Evolutionary conservation across 768 basidiomycete species (phyloP).

Genomic region (Pholiota microspora): DNA sequence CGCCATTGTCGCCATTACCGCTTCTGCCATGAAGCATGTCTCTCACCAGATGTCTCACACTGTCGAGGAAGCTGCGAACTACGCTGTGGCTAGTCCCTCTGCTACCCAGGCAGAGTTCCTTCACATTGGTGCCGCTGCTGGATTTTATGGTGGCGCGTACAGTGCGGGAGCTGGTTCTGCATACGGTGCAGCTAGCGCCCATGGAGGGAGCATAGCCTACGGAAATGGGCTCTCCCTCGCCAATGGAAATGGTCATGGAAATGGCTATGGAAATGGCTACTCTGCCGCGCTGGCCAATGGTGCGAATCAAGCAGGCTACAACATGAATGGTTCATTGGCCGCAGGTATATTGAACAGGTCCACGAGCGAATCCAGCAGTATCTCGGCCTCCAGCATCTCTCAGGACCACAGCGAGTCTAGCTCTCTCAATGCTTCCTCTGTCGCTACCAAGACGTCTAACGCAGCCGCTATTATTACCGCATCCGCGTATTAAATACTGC

Average conservation of each 20-base stretch:
- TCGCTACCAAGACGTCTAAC: not conserved
- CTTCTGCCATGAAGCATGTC: slow-evolving; percentile 18
- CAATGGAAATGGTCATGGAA: not conserved
- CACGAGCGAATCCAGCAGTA: slow-evolving; percentile 1
- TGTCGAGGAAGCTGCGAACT: slow-evolving; percentile 10
- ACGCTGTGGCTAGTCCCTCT: slow-evolving; percentile 16
- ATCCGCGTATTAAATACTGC: too few species aligned
- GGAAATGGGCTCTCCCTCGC: not conserved
- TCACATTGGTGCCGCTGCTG: slow-evolving; percentile 6
- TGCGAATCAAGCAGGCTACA: not conserved
- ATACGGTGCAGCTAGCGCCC: not conserved
- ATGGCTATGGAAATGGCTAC: not conserved
- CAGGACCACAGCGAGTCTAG: slow-evolving; percentile 4
- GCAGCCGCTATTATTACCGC: too few species aligned
- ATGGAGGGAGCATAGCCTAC: too few species aligned
- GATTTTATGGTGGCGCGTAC: not conserved
- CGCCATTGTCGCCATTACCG: slow-evolving; percentile 16
- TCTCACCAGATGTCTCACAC: slow-evolving; percentile 12
- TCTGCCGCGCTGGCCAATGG: not conserved
- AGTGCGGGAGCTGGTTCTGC: not conserved
- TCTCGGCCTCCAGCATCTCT: slow-evolving; percentile 2
- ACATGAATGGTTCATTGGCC: not conserved
- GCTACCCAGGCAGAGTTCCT: slow-evolving; percentile 16
- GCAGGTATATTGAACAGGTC: not conserved
- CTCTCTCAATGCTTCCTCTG: not conserved